These are phyloP conservation scores for Acacia crassicarpa DNA, from an alignment of 306 rosid species.

Conservation along the genomic window DNA sequence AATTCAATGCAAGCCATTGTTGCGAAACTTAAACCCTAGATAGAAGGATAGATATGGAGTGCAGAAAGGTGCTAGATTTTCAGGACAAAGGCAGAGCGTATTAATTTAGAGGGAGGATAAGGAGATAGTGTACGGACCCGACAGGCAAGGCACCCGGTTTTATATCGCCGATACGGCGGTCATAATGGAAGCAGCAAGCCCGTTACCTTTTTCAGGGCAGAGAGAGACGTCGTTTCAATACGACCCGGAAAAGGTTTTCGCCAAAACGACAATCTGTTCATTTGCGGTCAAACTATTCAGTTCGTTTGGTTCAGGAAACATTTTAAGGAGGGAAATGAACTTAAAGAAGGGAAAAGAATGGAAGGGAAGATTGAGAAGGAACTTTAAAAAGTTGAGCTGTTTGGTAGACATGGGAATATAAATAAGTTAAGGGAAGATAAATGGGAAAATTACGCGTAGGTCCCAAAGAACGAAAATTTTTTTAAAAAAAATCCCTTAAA, in stretches of 20 bases:
- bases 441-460: too few relatives aligned
- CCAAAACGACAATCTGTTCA: neutral
- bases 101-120: neutral
- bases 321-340: too few relatives aligned
- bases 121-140: neutral
- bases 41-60: neutral
- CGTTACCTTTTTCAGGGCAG: neutral
- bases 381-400: too few relatives aligned
- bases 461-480: too few relatives aligned
- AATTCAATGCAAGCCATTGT: constrained; percentile 26
- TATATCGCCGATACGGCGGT: neutral
- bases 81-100: neutral
- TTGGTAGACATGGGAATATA: too few relatives aligned
- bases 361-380: too few relatives aligned
- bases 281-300: too few relatives aligned
- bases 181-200: neutral
- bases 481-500: too few relatives aligned
- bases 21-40: constrained; percentile 43
- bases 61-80: neutral
- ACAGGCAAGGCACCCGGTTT: neutral
- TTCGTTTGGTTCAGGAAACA: too few relatives aligned
- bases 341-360: too few relatives aligned
- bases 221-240: neutral
- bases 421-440: too few relatives aligned
- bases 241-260: neutral